Evolutionary conservation across 805 yeast genomes (phyloP).

Genomic region (Lipomyces oligophaga): DNA sequence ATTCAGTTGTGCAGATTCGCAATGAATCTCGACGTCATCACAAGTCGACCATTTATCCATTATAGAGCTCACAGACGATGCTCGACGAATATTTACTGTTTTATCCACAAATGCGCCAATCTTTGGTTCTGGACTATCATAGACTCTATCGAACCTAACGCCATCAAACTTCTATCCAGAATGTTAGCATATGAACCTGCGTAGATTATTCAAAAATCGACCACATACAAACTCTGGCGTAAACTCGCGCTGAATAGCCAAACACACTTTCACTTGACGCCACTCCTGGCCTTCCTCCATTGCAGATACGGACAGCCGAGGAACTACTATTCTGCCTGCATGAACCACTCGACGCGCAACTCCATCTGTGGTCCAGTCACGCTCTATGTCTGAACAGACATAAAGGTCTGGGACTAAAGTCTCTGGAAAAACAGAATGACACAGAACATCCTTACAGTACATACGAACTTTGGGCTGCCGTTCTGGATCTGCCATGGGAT

Average conservation of each 20-base stretch:
- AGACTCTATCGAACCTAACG: neutral
- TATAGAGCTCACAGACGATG: neutral
- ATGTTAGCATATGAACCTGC: neutral
- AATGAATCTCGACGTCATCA: neutral
- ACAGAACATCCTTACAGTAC: neutral
- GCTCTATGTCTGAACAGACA: no score
- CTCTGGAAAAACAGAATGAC: neutral
- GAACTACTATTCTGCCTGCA: neutral
- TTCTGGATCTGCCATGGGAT: neutral
- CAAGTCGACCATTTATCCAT: neutral
- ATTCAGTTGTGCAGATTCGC: no score
- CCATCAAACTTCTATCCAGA: neutral
- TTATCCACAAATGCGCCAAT: no score
- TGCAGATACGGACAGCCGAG: neutral
- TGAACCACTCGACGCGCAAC: neutral
- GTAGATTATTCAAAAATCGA: neutral
- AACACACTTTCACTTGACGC: neutral
- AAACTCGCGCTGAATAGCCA: neutral
- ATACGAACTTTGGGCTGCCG: neutral
- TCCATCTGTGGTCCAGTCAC: neutral
- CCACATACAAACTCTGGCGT: slow-evolving; percentile 1
- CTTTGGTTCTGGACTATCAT: neutral
- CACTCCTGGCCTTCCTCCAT: slow-evolving; percentile 1
- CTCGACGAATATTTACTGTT: no score
- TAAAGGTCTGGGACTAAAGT: neutral